Conservation (phyloP, 75 land plant species). For the Cryptomeria japonica region DNA sequence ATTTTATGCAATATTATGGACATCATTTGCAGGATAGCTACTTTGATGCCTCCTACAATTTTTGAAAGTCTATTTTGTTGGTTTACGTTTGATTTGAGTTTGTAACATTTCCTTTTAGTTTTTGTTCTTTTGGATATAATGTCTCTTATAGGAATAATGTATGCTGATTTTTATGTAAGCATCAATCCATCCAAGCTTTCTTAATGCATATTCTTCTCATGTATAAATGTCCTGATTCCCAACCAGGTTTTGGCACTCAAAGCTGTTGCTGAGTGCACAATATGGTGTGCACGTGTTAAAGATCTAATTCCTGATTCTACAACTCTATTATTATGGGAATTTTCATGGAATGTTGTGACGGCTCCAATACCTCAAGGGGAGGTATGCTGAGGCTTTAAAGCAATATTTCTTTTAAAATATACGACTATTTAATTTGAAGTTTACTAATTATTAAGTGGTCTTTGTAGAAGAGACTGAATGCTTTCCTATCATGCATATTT, state of each 20-base stretch:
- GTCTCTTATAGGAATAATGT: neutral
- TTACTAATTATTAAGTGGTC: neutral
- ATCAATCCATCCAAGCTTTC: neutral
- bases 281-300: constrained; percentile 43
- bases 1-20: neutral
- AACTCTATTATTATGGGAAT: constrained; percentile 54
- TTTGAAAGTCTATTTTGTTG: neutral
- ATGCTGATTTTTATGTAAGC: neutral
- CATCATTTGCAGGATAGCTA: neutral
- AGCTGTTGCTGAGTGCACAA: constrained; percentile 47
- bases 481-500: neutral
- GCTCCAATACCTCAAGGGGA: constrained; percentile 43
- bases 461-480: neutral
- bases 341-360: constrained; percentile 53
- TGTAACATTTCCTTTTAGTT: neutral
- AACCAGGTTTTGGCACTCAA: constrained; percentile 63
- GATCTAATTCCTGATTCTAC: constrained; percentile 25
- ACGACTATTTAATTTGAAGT: neutral
- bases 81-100: neutral
- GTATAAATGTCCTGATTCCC: neutral
- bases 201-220: neutral
- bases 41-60: neutral
- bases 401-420: neutral
- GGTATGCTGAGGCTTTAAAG: constrained; percentile 32
- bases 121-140: neutral